Percentiles rank a stretch among this genome's conserved stretches.
phyloP scores from a whole-genome alignment of 192 early-diverging fungal genomes.

The Kappamyces sp. region DNA sequence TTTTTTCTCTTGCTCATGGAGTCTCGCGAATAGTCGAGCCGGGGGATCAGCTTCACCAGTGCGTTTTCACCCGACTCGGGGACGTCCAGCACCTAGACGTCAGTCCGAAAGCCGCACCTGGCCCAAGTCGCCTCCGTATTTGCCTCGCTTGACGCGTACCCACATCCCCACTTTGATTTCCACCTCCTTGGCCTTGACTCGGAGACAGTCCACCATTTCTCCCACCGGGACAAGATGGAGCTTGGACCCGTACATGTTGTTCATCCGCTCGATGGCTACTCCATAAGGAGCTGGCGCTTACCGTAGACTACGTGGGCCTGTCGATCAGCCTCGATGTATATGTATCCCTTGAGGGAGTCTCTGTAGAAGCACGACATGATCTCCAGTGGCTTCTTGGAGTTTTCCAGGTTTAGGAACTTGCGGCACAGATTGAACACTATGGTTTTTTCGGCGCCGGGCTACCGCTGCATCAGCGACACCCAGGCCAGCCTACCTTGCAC shows the following conservation, averaged over 20 bases:
- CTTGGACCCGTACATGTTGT: slow-evolving; percentile 61
- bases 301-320: slow-evolving; percentile 61
- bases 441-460: slow-evolving; percentile 82
- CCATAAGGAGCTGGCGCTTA: slow-evolving; percentile 20
- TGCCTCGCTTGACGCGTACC: slow-evolving; percentile 88
- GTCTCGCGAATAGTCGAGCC: slow-evolving; percentile 28
- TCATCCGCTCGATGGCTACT: slow-evolving; percentile 67
- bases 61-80: slow-evolving; percentile 24
- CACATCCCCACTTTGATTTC: slow-evolving; percentile 67
- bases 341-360: slow-evolving; percentile 78
- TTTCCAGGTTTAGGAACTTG: slow-evolving; percentile 63
- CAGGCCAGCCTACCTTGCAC: slow-evolving; percentile 49
- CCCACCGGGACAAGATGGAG: slow-evolving; percentile 79
- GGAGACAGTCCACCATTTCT: slow-evolving; percentile 87
- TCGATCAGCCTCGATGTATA: slow-evolving; percentile 85
- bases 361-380: slow-evolving; percentile 78
- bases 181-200: slow-evolving; percentile 56
- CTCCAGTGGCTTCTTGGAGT: slow-evolving; percentile 52
- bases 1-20: slow-evolving; percentile 56
- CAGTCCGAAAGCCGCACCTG: slow-evolving; percentile 47
- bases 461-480: background rate
- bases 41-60: slow-evolving; percentile 33
- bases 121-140: slow-evolving; percentile 87
- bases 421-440: slow-evolving; percentile 74
- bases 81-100: slow-evolving; percentile 29